Conservation (phyloP, 148 eudicot species). For the Dianthus caryophyllus region DNA sequence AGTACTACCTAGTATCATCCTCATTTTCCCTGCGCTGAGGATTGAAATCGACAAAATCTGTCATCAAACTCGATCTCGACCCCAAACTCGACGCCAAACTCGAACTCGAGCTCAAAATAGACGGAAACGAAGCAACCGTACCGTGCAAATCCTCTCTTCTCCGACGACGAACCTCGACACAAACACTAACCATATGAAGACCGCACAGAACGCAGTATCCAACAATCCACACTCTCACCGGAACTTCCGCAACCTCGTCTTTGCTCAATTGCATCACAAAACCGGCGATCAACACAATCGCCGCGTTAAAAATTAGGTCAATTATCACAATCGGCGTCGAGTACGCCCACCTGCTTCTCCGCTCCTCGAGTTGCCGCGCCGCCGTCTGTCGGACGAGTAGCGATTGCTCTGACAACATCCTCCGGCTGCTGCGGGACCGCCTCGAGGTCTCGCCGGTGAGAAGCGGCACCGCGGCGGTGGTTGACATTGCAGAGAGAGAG, state of each 20-base stretch:
- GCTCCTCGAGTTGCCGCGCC: slow-evolving; percentile 18
- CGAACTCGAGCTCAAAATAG: background rate
- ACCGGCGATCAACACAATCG: background rate
- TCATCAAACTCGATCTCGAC: background rate
- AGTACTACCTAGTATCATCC: background rate
- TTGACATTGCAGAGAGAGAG: slow-evolving; percentile 6
- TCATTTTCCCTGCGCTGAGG: background rate
- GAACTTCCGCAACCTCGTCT: background rate
- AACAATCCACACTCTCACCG: slow-evolving; percentile 15
- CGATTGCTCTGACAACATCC: slow-evolving; percentile 15
- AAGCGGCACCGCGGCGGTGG: background rate
- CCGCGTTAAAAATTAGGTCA: slow-evolving; percentile 18
- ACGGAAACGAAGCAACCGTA: too few relatives aligned
- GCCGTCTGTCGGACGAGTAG: slow-evolving; percentile 13
- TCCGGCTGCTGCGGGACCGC: slow-evolving; percentile 1
- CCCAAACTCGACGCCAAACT: background rate
- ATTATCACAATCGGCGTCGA: slow-evolving; percentile 9
- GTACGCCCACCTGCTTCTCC: background rate
- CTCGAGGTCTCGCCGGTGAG: background rate
- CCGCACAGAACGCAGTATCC: slow-evolving; percentile 11
- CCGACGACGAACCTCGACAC: background rate
- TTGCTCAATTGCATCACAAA: slow-evolving; percentile 1
- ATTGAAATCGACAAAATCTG: background rate
- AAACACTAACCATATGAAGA: slow-evolving; percentile 3
- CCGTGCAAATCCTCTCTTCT: too few relatives aligned